Evolutionary conservation across 2,329 filamentous ascomycete species (phyloP).

Genomic region (Arthrinium phaeospermum): DNA sequence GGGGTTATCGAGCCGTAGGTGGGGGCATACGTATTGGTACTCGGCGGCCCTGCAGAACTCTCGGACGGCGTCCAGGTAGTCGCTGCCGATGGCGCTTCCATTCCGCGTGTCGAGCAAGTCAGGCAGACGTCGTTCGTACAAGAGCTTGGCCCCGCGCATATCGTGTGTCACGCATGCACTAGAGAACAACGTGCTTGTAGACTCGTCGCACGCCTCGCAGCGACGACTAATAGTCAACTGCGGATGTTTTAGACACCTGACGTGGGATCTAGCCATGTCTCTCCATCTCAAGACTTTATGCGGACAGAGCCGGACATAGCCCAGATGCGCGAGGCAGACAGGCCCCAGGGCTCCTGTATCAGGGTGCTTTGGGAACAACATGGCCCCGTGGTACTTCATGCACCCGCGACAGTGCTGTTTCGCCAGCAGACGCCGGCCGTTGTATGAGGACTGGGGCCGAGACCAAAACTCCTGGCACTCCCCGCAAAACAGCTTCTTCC

Average conservation of each 20-base stretch:
- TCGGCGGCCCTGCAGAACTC: not conserved
- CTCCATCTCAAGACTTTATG: not conserved
- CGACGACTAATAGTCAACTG: too few relatives aligned
- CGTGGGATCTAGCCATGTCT: not conserved
- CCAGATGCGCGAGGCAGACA: not conserved
- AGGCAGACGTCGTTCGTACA: not conserved
- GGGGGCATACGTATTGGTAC: not conserved
- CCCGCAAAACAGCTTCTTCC: not conserved
- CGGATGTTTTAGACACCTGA: not conserved
- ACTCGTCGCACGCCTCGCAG: not conserved
- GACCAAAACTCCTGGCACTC: not conserved
- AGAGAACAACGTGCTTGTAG: not conserved
- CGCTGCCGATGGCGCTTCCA: not conserved
- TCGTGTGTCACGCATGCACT: not conserved
- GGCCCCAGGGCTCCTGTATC: too few relatives aligned
- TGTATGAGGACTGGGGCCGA: too few relatives aligned
- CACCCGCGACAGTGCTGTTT: not conserved
- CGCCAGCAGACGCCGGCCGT: not conserved
- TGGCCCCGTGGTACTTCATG: not conserved
- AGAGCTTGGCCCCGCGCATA: too few relatives aligned
- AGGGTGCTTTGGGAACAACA: not conserved
- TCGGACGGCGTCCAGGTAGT: not conserved
- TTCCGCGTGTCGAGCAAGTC: not conserved
- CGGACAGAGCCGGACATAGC: not conserved
- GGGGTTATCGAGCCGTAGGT: not conserved